Base-by-base conservation (phyloP, 169 alveolate species). In the Plasmodium fragile region DNA sequence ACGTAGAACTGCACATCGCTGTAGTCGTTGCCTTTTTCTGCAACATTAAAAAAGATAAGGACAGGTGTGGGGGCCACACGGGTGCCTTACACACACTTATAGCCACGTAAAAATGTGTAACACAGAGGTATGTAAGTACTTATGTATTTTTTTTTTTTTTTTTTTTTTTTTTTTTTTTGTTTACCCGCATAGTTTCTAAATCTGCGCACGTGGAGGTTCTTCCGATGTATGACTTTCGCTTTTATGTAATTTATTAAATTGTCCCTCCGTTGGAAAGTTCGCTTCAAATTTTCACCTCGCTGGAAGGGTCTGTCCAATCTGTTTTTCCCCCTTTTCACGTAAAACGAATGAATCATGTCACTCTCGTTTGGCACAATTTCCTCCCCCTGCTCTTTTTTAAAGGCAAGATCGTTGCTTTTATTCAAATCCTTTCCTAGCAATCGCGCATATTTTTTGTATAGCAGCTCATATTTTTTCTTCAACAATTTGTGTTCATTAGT, bases 261-360 rank as follows among this genome's bases (percentile, higher is more conserved):
- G 43, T 65, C 65, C 18, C 65, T 80, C 70, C 25, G 32, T 3
- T 32, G 59, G 22, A 30, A 10, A 22, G 53, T n/a, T 83, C 77
- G 28, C 53, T 52, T 34, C 8, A 73, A 43, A 41, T 10, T 73
- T 11, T 8, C 13, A 8, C 52, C 52, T 13, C 41, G 13, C 6
- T 34, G 69, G 28, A 32, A n/a, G 25, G 36, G 53, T 85, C 79
- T 72, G 30, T 45, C 32, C 11, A 75, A 32, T 10, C 16, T 77
- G 36, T 34, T 32, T 32, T 73, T 11, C 39, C 65, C 70, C 65
- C 59, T 30, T 18, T 85, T 85, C 59, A 85, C 18, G 79, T 85
- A 85, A 53, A 85, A 85, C 53, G 83, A 85, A 65, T 85, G 93
- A 85, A 85, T 45, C 43, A 85, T 80, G 65, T 41, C 93, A 52